phyloP scores from a whole-genome alignment of 2,329 filamentous ascomycete species.

The Sporothrix curviconia region DNA sequence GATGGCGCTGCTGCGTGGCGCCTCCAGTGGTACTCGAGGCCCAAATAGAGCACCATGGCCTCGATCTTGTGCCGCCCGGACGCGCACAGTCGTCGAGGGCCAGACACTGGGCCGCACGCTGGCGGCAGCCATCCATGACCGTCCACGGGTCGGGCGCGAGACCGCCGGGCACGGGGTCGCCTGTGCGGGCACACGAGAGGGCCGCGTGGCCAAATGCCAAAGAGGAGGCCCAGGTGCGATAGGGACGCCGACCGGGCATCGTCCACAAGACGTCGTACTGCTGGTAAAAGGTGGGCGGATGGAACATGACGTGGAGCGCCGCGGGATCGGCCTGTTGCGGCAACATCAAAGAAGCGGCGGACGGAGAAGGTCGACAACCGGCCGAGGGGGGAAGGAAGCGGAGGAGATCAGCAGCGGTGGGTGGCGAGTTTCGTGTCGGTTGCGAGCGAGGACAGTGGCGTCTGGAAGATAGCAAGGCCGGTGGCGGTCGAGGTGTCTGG shows the following conservation, averaged over 20 bases:
- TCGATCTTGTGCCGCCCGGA: constrained; percentile 24
- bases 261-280: constrained; percentile 28
- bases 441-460: too few species aligned
- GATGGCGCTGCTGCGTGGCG: background rate
- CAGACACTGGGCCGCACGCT: constrained; percentile 25
- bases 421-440: too few species aligned
- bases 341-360: constrained; percentile 23
- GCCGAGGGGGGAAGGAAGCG: constrained; percentile 20
- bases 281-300: constrained; percentile 24
- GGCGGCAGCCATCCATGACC: constrained; percentile 22
- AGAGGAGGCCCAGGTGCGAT: constrained; percentile 26
- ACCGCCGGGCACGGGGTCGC: constrained; percentile 19
- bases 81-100: constrained; percentile 27
- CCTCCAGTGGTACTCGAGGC: constrained; percentile 21
- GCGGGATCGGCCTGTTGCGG: constrained; percentile 17
- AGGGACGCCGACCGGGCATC: constrained; percentile 14
- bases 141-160: constrained; percentile 19
- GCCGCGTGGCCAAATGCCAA: constrained; percentile 26
- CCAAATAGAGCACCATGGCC: constrained; percentile 25
- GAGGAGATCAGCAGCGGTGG: constrained; percentile 16
- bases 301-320: constrained; percentile 24
- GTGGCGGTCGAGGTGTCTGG: too few species aligned
- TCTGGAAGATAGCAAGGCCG: too few species aligned
- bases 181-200: constrained; percentile 22
- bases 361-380: constrained; percentile 23